Percentiles rank a stretch among this genome's conserved stretches.
These are phyloP conservation scores for Podaxis rugospora DNA, from an alignment of 768 basidiomycete genomes.

Conservation along the genomic window DNA sequence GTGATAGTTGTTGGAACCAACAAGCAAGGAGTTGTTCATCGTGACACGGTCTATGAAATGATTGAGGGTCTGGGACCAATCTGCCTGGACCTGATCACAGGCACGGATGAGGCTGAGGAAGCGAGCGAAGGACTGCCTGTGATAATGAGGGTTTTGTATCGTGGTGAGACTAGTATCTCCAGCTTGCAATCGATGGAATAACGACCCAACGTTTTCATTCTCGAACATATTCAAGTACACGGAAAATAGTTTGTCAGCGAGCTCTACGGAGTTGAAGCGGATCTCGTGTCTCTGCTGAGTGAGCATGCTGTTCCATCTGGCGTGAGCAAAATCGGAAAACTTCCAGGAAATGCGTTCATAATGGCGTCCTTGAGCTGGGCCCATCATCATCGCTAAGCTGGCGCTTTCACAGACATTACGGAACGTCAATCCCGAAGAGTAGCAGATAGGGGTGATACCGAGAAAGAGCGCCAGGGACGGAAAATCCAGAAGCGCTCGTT, in stretches of 20 bases:
- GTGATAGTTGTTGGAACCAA: conserved; percentile 32
- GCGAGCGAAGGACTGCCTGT: conserved; percentile 41
- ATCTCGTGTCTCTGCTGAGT: not conserved
- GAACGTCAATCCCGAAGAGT: conserved; percentile 4
- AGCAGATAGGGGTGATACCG: not conserved
- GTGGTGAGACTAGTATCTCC: conserved; percentile 1
- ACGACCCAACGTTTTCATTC: conserved; percentile 26
- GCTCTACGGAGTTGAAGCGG: conserved; percentile 15
- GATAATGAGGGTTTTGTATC: conserved; percentile 36
- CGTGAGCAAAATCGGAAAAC: not conserved
- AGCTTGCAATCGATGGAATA: not conserved
- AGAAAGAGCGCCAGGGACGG: conserved; percentile 12
- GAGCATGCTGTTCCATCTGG: not conserved
- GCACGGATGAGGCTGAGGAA: conserved; percentile 37
- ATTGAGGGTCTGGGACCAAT: conserved; percentile 42
- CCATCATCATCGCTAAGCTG: not conserved
- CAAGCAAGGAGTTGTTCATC: conserved; percentile 18
- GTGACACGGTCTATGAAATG: conserved; percentile 23
- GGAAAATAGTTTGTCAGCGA: conserved; percentile 34
- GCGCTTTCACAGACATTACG: not conserved
- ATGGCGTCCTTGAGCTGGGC: not conserved
- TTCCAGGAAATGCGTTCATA: conserved; percentile 5
- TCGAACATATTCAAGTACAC: conserved; percentile 43
- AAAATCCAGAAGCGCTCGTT: conserved; percentile 6
- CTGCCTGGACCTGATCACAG: conserved; percentile 21